Evolutionary conservation across 495 filamentous ascomycete genomes (phyloP).

Genomic region (Jackrogersella minutella): DNA sequence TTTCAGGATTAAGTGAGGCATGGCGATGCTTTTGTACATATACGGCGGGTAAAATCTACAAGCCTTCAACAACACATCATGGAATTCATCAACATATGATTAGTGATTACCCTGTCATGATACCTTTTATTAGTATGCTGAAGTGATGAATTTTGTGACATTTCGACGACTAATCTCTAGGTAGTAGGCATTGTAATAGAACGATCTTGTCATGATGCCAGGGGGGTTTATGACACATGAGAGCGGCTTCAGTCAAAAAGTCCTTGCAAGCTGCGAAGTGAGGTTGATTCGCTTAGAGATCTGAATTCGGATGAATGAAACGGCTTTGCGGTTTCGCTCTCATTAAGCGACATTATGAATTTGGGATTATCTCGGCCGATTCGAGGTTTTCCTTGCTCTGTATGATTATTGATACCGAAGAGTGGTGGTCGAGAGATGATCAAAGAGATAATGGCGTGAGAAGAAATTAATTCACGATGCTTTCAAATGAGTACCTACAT

Average conservation of each 20-base stretch:
- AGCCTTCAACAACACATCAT: not conserved
- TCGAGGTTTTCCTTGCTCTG: not conserved
- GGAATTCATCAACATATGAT: not conserved
- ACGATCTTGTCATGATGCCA: not conserved
- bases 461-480: not conserved
- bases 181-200: not conserved
- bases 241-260: not conserved
- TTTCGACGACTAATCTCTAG: not conserved
- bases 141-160: not conserved
- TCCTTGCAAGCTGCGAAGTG: not conserved
- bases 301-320: not conserved
- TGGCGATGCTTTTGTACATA: conserved; percentile 38
- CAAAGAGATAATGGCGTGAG: not conserved
- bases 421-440: not conserved
- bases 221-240: too few relatives aligned
- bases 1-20: conserved; percentile 15
- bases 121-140: not conserved
- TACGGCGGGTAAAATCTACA: conserved; percentile 6
- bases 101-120: not conserved
- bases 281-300: not conserved
- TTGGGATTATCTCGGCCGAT: not conserved
- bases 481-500: not conserved
- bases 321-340: not conserved
- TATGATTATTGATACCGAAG: not conserved
- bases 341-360: not conserved